Evolutionary conservation across 768 basidiomycete genomes (phyloP), one percentile per base, ranked within the genome.

Genomic region (Clitopilus hobsonii): DNA sequence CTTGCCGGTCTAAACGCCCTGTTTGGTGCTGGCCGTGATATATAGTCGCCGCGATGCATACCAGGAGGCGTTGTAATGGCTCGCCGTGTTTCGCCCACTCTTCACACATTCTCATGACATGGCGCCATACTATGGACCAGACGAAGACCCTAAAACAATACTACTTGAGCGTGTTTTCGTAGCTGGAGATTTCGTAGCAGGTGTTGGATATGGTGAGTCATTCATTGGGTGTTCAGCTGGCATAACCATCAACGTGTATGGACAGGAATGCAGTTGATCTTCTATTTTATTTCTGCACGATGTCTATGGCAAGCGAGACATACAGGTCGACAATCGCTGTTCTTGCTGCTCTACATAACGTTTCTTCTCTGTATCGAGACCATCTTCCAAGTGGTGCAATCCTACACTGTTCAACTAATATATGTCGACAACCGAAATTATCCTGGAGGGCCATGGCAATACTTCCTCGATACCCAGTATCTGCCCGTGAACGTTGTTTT

Each of bases 171-270:
- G 72, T 25, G 72, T 67, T 13, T 74, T 76, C 62, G 38, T 77
- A 2, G 75, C 74, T 2, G 76, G 73, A 27, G 75, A 76, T 53
- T 69, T 76, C 38, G 56, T 79, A 1, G 58, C 57, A n/a, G 77
- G 76, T 4, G 53, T 69, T 1, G 77, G 74, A 5, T 77, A 74
- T 60, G 77, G 76, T 70, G 54, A 53, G 13, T 36, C n/a, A 36
- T 2, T 36, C 32, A 14, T 10, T 36, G 13, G 13, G 65, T 50
- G 29, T 27, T 28, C 38, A 24, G 13, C 10, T 14, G 13, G 16
- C 22, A 14, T 49, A 14, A 25, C 20, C 18, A 16, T 25, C 49
- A 16, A 45, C 38, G 18, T 41, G 5, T 16, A n/a, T 24, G 16
- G 11, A 27, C 23, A 75, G 73, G 75, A n/a, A 61, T 73, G 1